Evolutionary conservation across 352 stramenopile species (phyloP).

Genomic region (Phytophthora cactorum): DNA sequence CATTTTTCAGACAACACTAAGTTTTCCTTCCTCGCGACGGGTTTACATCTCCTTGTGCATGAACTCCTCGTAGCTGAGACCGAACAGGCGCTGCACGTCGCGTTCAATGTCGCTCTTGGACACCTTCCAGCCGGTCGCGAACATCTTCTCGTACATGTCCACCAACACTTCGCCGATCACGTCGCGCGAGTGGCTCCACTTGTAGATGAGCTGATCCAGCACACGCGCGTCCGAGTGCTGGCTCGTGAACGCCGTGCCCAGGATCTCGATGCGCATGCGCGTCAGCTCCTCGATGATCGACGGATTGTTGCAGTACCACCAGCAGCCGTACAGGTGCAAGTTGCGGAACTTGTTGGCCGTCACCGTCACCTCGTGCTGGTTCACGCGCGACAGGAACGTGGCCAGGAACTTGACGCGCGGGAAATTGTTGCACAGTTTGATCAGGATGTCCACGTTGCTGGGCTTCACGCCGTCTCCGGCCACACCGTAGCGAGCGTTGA

Average conservation of each 20-base stretch:
- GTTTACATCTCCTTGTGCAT: conserved; percentile 71
- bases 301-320: conserved; percentile 97
- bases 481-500: conserved; percentile 84
- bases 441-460: conserved; percentile 87
- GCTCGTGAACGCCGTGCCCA: conserved; percentile 93
- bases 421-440: conserved; percentile 86
- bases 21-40: background rate
- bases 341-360: conserved; percentile 95
- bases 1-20: background rate
- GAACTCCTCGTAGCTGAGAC: conserved; percentile 93
- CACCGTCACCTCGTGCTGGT: conserved; percentile 95
- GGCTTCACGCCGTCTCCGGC: conserved; percentile 94
- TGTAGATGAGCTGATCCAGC: conserved; percentile 95
- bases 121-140: conserved; percentile 85
- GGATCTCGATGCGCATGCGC: conserved; percentile 93
- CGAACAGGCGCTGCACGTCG: conserved; percentile 89
- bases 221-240: conserved; percentile 95
- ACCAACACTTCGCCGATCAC: conserved; percentile 90
- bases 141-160: conserved; percentile 90
- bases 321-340: conserved; percentile 94
- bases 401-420: conserved; percentile 94
- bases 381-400: conserved; percentile 94
- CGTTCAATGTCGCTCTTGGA: conserved; percentile 84
- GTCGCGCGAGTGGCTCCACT: conserved; percentile 93
- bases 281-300: conserved; percentile 92